Conservation (phyloP, 441 rosid species). For the Euphorbia corollata region DNA sequence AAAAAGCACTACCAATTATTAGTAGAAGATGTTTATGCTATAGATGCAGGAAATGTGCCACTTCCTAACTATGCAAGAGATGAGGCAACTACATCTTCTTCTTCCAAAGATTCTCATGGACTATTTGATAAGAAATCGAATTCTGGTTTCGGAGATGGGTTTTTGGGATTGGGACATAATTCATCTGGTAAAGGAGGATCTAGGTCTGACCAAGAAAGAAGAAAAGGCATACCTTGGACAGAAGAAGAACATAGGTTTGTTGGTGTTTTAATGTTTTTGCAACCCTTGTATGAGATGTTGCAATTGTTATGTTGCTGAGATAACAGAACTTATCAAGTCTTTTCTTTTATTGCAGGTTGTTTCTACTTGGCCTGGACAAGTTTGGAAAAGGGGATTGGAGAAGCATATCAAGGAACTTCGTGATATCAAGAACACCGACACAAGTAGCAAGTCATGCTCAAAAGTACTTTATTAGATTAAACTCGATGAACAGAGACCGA, state of each 20-base stretch:
- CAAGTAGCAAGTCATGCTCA: slow-evolving; percentile 98
- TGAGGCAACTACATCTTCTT: slow-evolving; percentile 29
- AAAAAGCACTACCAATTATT: slow-evolving; percentile 54
- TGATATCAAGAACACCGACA: slow-evolving; percentile 88
- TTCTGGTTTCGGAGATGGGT: slow-evolving; percentile 33
- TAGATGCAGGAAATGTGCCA: slow-evolving; percentile 58
- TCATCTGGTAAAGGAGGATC: slow-evolving; percentile 45
- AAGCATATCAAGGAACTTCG: slow-evolving; percentile 88
- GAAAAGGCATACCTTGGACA: slow-evolving; percentile 93
- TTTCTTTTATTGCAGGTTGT: slow-evolving; percentile 43
- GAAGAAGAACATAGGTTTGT: slow-evolving; percentile 90
- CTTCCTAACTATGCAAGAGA: slow-evolving; percentile 55
- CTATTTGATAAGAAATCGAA: slow-evolving; percentile 45
- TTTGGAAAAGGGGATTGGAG: slow-evolving; percentile 99
- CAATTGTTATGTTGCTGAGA: too few species aligned
- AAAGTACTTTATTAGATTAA: slow-evolving; percentile 81
- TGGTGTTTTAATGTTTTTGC: slow-evolving; percentile 6
- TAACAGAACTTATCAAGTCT: neutral
- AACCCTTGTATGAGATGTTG: too few species aligned
- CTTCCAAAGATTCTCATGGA: slow-evolving; percentile 26
- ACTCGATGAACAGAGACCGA: slow-evolving; percentile 85
- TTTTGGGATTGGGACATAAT: slow-evolving; percentile 37
- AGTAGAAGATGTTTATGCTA: slow-evolving; percentile 58
- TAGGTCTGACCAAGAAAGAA: slow-evolving; percentile 80
- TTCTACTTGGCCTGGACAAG: slow-evolving; percentile 82